These are phyloP conservation scores for Suillus ampliporus DNA, from an alignment of 768 basidiomycete species.

Conservation along the genomic window DNA sequence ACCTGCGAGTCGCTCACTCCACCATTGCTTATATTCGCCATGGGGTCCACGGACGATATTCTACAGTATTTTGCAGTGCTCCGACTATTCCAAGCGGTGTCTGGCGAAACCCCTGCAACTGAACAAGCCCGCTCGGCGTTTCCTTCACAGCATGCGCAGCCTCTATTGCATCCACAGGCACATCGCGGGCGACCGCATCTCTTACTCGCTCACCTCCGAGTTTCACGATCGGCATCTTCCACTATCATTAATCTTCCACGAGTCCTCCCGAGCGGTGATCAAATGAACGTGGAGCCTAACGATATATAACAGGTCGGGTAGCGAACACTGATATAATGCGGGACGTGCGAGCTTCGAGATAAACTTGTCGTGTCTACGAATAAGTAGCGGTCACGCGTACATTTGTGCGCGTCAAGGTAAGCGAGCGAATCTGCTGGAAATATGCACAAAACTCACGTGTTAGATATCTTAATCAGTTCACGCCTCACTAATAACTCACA, in stretches of 20 bases:
- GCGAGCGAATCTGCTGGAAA: background rate
- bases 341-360: background rate
- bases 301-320: background rate
- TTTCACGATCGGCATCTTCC: constrained; percentile 1
- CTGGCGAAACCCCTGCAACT: background rate
- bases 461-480: background rate
- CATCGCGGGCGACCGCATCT: background rate
- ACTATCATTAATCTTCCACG: background rate
- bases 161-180: background rate
- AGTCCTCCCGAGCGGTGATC: background rate
- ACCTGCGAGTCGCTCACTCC: background rate
- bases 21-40: background rate
- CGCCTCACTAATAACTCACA: background rate
- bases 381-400: background rate
- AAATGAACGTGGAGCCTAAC: constrained; percentile 5
- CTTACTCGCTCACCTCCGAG: background rate
- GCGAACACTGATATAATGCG: background rate
- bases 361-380: background rate
- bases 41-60: background rate
- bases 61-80: background rate
- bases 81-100: background rate
- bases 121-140: too few relatives aligned
- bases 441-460: background rate
- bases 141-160: background rate
- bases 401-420: background rate